A percentile compares a stretch with the other conserved stretches of the same genome.
Evolutionary conservation across 139 green algal species (phyloP).

Genomic region (Yamagishiella unicocca): DNA sequence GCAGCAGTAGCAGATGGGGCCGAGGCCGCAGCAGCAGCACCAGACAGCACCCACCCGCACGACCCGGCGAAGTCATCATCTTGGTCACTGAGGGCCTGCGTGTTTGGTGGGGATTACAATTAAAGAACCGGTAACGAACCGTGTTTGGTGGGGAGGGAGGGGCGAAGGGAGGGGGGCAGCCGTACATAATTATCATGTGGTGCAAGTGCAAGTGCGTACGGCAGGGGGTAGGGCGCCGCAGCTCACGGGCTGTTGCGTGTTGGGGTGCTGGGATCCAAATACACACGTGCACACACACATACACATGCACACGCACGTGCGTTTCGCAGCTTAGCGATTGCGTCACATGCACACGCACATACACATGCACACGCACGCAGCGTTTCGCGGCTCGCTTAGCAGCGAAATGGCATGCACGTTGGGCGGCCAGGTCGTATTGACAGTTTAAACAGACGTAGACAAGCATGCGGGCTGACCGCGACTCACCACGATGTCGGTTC

Average conservation of each 20-base stretch:
- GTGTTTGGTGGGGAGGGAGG: too few species aligned
- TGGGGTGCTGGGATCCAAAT: too few species aligned
- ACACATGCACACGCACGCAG: too few species aligned
- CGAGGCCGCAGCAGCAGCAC: neutral
- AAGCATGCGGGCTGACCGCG: too few species aligned
- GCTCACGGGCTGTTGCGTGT: too few species aligned
- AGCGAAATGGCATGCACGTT: neutral
- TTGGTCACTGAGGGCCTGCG: constrained; percentile 42
- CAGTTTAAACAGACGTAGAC: too few species aligned
- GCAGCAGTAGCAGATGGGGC: neutral
- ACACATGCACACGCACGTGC: too few species aligned
- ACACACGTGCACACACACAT: too few species aligned
- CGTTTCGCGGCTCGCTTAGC: too few species aligned
- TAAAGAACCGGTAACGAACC: neutral
- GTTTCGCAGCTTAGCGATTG: too few species aligned
- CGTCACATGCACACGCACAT: too few species aligned
- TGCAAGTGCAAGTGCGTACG: neutral
- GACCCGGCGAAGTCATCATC: constrained; percentile 50
- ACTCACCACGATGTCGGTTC: constrained; percentile 49
- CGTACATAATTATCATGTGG: neutral
- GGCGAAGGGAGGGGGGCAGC: neutral
- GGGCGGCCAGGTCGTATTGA: too few species aligned
- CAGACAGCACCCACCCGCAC: constrained; percentile 43
- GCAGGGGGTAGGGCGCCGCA: neutral
- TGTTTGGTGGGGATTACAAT: neutral